A percentile compares a stretch with the other conserved stretches of the same genome.
phyloP scores from a whole-genome alignment of 495 filamentous ascomycete species.

The Trypethelium eluteriae region DNA sequence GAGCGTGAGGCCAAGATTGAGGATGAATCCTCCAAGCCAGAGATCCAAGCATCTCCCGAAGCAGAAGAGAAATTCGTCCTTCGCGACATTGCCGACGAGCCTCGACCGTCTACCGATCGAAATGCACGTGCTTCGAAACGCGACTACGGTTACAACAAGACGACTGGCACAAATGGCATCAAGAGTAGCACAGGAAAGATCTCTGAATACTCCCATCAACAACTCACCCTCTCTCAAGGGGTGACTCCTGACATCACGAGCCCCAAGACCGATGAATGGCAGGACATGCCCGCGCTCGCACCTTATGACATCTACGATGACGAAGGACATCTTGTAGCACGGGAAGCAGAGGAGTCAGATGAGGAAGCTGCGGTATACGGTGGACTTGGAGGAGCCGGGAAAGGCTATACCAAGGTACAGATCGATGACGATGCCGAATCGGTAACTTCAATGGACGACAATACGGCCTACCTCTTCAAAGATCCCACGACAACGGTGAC shows the following conservation, averaged over 20 bases:
- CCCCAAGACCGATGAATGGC: conserved; percentile 51
- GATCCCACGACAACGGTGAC: conserved; percentile 56
- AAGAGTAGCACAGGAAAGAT: conserved; percentile 24
- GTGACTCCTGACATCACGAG: conserved; percentile 35
- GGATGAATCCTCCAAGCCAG: background rate
- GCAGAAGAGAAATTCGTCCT: conserved; percentile 1
- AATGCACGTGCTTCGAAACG: conserved; percentile 3
- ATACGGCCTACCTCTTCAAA: conserved; percentile 92
- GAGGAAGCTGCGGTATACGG: conserved; percentile 65
- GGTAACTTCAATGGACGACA: conserved; percentile 92
- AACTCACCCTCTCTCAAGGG: conserved; percentile 52
- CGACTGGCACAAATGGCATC: background rate
- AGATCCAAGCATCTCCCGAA: background rate
- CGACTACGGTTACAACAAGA: conserved; percentile 9
- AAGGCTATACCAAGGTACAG: conserved; percentile 88
- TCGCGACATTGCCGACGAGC: conserved; percentile 1
- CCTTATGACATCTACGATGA: conserved; percentile 94
- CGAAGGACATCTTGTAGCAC: conserved; percentile 75
- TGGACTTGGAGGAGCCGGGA: conserved; percentile 76
- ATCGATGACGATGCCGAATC: conserved; percentile 92
- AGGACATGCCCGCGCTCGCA: conserved; percentile 86
- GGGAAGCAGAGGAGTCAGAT: conserved; percentile 62
- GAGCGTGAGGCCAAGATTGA: background rate
- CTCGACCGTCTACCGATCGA: background rate
- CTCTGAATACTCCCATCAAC: conserved; percentile 91